These are phyloP conservation scores for Yamagishiella unicocca DNA, from an alignment of 139 green algal genomes.

Conservation along the genomic window DNA sequence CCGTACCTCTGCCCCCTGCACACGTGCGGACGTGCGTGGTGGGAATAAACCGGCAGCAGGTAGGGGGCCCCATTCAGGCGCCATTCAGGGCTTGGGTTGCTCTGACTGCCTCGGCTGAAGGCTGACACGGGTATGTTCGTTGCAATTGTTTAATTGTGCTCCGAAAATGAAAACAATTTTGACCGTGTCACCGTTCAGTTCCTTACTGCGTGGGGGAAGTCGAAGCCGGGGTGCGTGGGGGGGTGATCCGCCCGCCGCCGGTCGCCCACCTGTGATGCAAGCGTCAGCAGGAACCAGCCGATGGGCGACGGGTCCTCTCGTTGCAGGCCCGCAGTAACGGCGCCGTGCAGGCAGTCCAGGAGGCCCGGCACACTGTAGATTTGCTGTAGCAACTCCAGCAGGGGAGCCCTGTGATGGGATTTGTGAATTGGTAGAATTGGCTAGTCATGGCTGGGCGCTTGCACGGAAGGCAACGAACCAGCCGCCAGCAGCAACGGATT, in stretches of 20 bases:
- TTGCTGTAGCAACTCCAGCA: conserved; percentile 36
- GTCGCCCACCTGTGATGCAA: conserved; percentile 4
- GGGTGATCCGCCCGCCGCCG: no score
- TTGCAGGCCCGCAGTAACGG: not conserved
- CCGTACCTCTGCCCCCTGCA: conserved; percentile 41
- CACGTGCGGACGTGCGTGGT: not conserved
- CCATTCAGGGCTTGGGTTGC: no score
- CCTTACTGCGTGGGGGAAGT: not conserved
- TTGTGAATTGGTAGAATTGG: not conserved
- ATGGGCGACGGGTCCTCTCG: conserved; percentile 39
- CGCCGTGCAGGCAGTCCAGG: conserved; percentile 1
- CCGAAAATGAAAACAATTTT: not conserved
- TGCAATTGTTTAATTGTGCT: not conserved
- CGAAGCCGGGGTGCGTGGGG: no score
- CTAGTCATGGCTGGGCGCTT: not conserved
- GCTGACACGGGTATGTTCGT: no score
- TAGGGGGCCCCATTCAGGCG: no score
- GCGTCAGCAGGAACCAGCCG: conserved; percentile 52
- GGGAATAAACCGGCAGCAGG: not conserved
- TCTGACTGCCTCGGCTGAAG: no score
- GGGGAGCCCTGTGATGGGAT: not conserved
- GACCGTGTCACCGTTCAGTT: not conserved
- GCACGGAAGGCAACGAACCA: no score
- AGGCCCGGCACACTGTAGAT: conserved; percentile 42
- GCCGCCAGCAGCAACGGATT: not conserved